A percentile compares a stretch with the other conserved stretches of the same genome.
Evolutionary conservation across 352 stramenopile species (phyloP).

Genomic region (Globisporangium alternatum): DNA sequence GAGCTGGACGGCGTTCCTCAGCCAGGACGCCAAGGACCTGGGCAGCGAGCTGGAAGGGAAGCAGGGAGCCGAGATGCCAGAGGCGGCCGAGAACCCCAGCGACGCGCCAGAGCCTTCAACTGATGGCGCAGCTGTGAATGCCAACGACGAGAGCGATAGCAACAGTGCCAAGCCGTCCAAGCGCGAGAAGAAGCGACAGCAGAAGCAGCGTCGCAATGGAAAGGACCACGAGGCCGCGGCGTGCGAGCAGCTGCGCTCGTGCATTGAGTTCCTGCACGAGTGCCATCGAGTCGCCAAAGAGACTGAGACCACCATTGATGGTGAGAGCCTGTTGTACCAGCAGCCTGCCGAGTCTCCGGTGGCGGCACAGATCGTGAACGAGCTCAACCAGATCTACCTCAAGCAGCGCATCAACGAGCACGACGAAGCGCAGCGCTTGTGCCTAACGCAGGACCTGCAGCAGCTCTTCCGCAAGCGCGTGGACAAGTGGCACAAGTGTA

Average conservation of each 20-base stretch:
- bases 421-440: slow-evolving; percentile 40
- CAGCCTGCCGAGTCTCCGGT: background rate
- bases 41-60: background rate
- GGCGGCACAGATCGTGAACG: slow-evolving; percentile 21
- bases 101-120: background rate
- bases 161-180: slow-evolving; percentile 5
- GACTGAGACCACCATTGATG: background rate
- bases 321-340: background rate
- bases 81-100: background rate
- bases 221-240: slow-evolving; percentile 8
- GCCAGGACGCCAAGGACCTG: background rate
- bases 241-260: slow-evolving; percentile 45
- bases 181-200: slow-evolving; percentile 19
- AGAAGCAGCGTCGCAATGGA: background rate
- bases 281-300: slow-evolving; percentile 15
- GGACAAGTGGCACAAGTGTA: slow-evolving; percentile 45
- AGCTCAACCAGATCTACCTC: slow-evolving; percentile 42
- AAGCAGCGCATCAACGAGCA: slow-evolving; percentile 38
- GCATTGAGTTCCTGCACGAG: slow-evolving; percentile 44
- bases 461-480: slow-evolving; percentile 34
- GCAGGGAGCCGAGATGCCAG: slow-evolving; percentile 14
- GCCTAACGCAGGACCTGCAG: slow-evolving; percentile 45
- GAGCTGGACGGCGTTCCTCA: slow-evolving; percentile 42
- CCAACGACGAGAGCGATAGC: background rate
- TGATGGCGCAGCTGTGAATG: background rate